These are phyloP conservation scores for Tricharina praecox DNA, from an alignment of 495 filamentous ascomycete species.

Conservation along the genomic window DNA sequence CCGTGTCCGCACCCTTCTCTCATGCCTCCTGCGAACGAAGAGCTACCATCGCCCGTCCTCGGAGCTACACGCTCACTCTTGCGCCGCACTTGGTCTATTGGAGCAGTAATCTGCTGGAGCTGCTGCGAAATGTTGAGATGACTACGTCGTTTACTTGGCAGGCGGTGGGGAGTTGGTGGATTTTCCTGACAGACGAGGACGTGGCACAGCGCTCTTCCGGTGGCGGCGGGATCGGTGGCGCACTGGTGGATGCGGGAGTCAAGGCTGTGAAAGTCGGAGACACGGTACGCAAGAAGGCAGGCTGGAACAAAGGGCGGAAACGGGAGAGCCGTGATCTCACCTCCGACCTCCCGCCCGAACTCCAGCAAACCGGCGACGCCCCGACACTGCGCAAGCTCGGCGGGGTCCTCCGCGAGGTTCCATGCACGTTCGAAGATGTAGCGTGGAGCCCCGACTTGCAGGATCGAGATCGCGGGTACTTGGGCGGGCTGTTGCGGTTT, in stretches of 20 bases:
- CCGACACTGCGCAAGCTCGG: background rate
- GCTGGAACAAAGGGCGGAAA: constrained; percentile 24
- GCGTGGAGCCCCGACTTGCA: constrained; percentile 21
- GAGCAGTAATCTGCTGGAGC: constrained; percentile 53
- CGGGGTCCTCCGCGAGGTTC: constrained; percentile 39
- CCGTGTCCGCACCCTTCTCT: constrained; percentile 5
- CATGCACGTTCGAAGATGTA: constrained; percentile 24
- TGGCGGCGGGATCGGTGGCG: constrained; percentile 8
- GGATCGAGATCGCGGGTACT: constrained; percentile 18
- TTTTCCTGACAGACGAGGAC: constrained; percentile 34
- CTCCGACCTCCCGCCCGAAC: background rate
- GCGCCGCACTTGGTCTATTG: constrained; percentile 79
- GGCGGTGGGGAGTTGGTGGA: constrained; percentile 87
- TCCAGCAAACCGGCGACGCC: background rate
- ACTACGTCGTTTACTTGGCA: constrained; percentile 83
- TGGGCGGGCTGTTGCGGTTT: constrained; percentile 24
- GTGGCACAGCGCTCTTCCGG: constrained; percentile 15
- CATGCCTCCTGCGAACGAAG: constrained; percentile 1
- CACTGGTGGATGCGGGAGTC: constrained; percentile 11
- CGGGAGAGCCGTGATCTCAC: background rate
- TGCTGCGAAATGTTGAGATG: constrained; percentile 71
- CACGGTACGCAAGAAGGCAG: constrained; percentile 10
- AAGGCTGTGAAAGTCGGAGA: constrained; percentile 14
- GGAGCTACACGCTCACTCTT: constrained; percentile 58
- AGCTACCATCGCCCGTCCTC: background rate